phyloP scores from a whole-genome alignment of 148 eudicot genomes.

The Bassia scoparia region DNA sequence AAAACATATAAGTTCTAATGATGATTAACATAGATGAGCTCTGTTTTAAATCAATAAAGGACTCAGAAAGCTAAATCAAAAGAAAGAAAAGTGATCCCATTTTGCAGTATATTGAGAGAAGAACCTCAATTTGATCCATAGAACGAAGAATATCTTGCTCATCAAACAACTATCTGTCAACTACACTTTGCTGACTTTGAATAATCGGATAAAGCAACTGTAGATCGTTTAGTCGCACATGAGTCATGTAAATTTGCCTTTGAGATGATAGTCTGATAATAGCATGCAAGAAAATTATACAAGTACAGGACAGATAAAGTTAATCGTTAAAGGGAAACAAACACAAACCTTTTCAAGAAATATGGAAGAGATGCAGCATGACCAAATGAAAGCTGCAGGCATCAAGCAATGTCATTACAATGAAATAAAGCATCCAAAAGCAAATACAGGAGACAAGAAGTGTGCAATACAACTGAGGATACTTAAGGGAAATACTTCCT shows the following conservation, averaged over 20 bases:
- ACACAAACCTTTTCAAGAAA: constrained; percentile 77
- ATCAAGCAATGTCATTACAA: constrained; percentile 10
- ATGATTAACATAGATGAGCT: no score
- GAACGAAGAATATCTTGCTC: constrained; percentile 92
- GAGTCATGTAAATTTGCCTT: constrained; percentile 93
- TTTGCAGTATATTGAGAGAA: constrained; percentile 10
- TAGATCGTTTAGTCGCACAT: constrained; percentile 96
- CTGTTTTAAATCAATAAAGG: no score
- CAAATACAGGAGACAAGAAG: no score
- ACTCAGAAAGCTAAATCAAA: no score
- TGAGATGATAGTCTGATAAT: constrained; percentile 71
- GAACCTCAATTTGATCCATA: constrained; percentile 88
- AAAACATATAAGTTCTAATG: no score
- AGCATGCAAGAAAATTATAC: constrained; percentile 8
- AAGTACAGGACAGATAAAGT: neutral
- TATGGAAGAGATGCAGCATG: constrained; percentile 99
- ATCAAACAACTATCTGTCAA: constrained; percentile 88
- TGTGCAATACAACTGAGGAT: no score
- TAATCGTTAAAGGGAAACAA: constrained; percentile 8
- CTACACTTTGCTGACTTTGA: constrained; percentile 96
- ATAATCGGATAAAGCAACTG: constrained; percentile 85
- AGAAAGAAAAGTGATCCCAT: no score
- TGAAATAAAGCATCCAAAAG: no score
- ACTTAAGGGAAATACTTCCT: no score
- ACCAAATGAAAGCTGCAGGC: constrained; percentile 90